Evolutionary conservation across 352 stramenopile species (phyloP).

Genomic region (Phytopythium litorale): DNA sequence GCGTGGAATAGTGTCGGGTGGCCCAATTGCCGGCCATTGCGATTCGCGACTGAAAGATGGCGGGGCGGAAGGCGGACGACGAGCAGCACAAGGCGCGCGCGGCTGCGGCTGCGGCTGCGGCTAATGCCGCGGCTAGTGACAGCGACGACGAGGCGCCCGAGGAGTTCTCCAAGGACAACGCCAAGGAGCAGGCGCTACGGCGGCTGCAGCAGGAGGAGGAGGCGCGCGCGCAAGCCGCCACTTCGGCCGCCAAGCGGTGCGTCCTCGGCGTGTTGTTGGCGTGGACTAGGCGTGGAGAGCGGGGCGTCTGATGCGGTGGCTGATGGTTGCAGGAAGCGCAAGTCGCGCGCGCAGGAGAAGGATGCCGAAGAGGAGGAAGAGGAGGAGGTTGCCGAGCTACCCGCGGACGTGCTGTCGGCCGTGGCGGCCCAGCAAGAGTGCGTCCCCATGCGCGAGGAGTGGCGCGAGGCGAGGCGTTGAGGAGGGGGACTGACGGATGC

Average conservation of each 20-base stretch:
- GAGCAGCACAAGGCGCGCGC: slow-evolving; percentile 14
- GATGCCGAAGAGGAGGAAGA: slow-evolving; percentile 9
- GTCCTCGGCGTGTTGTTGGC: not conserved
- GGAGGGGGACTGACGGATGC: not conserved
- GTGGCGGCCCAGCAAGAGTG: slow-evolving; percentile 63
- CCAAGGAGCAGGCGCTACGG: slow-evolving; percentile 45
- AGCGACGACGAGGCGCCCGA: slow-evolving; percentile 78
- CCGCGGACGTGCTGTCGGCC: slow-evolving; percentile 58
- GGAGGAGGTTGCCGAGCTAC: slow-evolving; percentile 38
- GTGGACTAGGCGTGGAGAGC: not conserved
- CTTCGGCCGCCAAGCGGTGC: slow-evolving; percentile 47
- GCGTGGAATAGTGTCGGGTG: not conserved
- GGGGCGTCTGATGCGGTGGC: slow-evolving; percentile 1
- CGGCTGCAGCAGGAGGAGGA: slow-evolving; percentile 49
- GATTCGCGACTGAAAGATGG: not conserved
- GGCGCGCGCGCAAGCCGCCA: slow-evolving; percentile 30
- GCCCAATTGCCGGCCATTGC: not conserved
- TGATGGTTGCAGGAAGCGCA: slow-evolving; percentile 40
- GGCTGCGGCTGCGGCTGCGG: slow-evolving; percentile 7
- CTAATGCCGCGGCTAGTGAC: slow-evolving; percentile 14
- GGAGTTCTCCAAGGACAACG: slow-evolving; percentile 70
- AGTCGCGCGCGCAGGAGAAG: slow-evolving; percentile 23
- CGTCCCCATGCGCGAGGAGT: slow-evolving; percentile 5
- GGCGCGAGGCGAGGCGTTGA: not conserved
- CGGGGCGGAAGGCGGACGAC: slow-evolving; percentile 16